phyloP scores from a whole-genome alignment of 768 basidiomycete genomes.

The Boletus patriciae region DNA sequence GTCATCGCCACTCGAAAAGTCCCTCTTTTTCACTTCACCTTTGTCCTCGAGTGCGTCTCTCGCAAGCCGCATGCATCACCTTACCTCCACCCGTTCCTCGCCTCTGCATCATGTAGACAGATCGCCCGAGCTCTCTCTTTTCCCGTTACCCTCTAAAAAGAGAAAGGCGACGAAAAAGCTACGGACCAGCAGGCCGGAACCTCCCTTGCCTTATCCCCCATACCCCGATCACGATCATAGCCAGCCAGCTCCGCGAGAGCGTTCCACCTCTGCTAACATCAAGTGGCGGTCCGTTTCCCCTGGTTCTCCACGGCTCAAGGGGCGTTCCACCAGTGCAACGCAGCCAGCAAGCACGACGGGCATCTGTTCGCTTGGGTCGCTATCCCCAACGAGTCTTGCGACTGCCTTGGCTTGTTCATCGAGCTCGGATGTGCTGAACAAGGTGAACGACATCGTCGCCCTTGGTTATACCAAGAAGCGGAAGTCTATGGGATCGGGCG shows the following conservation, averaged over 20 bases:
- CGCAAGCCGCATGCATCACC: neutral
- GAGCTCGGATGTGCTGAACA: constrained; percentile 29
- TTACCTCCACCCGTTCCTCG: neutral
- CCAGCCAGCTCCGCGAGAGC: neutral
- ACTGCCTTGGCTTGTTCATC: constrained; percentile 22
- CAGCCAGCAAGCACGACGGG: constrained; percentile 5
- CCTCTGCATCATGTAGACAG: neutral
- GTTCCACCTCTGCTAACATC: neutral
- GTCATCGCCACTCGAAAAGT: constrained; percentile 55
- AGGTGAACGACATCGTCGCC: constrained; percentile 39
- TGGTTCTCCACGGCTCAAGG: constrained; percentile 10
- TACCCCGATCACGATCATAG: constrained; percentile 10
- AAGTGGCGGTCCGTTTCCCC: constrained; percentile 5
- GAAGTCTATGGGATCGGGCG: neutral
- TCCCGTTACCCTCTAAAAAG: constrained; percentile 18
- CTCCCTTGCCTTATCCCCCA: constrained; percentile 25
- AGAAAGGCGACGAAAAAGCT: constrained; percentile 6
- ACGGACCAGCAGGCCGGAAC: constrained; percentile 3
- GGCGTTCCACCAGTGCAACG: constrained; percentile 1
- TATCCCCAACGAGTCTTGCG: constrained; percentile 26
- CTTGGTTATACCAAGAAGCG: constrained; percentile 34
- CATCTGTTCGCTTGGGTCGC: constrained; percentile 15
- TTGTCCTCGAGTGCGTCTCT: constrained; percentile 20
- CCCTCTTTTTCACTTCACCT: constrained; percentile 50
- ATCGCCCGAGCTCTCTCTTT: constrained; percentile 19